Evolutionary conservation across 352 stramenopile genomes (phyloP), one percentile per base, ranked within the genome.

Genomic region (Thalassiosira exigua): DNA sequence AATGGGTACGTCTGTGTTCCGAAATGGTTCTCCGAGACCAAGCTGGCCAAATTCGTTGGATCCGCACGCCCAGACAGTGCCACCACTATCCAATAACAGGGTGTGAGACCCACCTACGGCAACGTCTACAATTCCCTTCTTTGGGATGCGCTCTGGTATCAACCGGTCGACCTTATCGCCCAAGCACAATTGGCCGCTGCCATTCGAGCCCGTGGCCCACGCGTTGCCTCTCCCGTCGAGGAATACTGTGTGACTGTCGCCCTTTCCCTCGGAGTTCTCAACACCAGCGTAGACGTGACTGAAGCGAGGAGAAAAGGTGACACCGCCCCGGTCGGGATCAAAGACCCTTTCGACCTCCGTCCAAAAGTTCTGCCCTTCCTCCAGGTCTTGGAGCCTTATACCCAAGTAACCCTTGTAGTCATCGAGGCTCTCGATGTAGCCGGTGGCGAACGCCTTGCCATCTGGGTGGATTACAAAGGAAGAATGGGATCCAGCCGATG

Each of bases 181-280:
- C 0, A 78, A 32, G 26, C 74, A 82, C 33, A 82, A 59, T 51
- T 82, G 51, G 60, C 74, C 74, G 39, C 73, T 24, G 29, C 65
- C 72, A 68, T 82, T 82, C 2, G 51, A 74, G 7, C 74, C 74
- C 0, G 61, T 53, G 9, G 68, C 66, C 42, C 67, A 78, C 2
- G 75, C 67, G 29, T 39, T 17, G 11, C 58, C 58, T 5, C 32
- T 19, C 19, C 21, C 46, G 21, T 68, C 58, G 5, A 68, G 14
- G 24, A 74, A 26, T 33, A 74, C 46, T 14, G 65, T 54, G 41
- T 74, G 52, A 4, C 62, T 41, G 24, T 42, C 65, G 26, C 65
- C 65, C 3, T 32, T 53, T 14, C 56, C 33, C 3, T 0, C 1
- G 4, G 2, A 32, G 17, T 57, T 56, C 42, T 65, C 65, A 2